Conservation (phyloP, 176 grass and related monocot species). For the Paspalum vaginatum region DNA sequence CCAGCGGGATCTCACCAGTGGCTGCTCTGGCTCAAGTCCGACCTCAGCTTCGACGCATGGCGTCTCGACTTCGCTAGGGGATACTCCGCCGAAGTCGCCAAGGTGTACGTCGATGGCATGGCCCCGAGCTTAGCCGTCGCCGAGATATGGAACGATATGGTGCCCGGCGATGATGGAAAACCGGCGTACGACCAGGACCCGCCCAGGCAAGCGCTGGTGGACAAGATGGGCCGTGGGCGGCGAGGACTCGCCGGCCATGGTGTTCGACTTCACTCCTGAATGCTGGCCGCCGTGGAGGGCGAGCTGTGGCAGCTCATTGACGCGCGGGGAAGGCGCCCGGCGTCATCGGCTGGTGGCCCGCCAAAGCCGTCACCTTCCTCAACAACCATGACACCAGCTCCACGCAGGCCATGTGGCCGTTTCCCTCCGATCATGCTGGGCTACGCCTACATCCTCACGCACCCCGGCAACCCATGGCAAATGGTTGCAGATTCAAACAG, state of each 20-base stretch:
- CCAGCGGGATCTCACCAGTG: conserved; percentile 74
- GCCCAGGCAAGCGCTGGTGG: conserved; percentile 29
- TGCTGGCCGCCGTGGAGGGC: not conserved
- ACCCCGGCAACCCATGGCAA: conserved; percentile 58
- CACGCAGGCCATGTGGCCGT: conserved; percentile 65
- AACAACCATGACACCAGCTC: conserved; percentile 92
- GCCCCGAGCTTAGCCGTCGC: conserved; percentile 42
- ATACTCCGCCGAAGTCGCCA: conserved; percentile 50
- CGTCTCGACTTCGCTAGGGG: conserved; percentile 65
- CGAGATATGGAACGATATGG: conserved; percentile 42
- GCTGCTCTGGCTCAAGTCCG: conserved; percentile 78
- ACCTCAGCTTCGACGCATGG: conserved; percentile 70
- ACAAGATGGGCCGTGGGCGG: conserved; percentile 30
- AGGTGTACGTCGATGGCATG: conserved; percentile 50
- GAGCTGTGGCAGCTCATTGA: conserved; percentile 53
- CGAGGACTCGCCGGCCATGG: not conserved
- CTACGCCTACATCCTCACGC: conserved; percentile 84
- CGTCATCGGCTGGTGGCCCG: conserved; percentile 61
- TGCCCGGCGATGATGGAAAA: conserved; percentile 6
- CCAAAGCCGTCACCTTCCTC: conserved; percentile 82
- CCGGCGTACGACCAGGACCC: conserved; percentile 23
- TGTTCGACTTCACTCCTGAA: conserved; percentile 20
- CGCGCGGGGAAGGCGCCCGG: conserved; percentile 58
- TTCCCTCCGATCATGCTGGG: conserved; percentile 82
- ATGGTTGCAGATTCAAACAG: too few relatives aligned